Evolutionary conservation across 163 green algal genomes (phyloP).

Genomic region (Botryococcus braunii): DNA sequence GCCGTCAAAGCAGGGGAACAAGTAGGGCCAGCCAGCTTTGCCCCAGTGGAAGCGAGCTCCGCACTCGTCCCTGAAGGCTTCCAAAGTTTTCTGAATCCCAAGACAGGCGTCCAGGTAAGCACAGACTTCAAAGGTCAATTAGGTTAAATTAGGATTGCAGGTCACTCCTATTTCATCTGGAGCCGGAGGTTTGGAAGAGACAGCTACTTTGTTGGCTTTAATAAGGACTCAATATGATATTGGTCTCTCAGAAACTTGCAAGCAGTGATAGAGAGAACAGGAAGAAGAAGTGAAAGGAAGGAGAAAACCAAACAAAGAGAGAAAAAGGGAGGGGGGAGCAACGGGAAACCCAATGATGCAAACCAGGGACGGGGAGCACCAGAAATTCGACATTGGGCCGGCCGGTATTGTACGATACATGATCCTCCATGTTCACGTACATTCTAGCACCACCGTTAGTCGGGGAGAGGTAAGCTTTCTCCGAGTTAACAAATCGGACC

Average conservation of each 20-base stretch:
- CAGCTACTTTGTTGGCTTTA: no score
- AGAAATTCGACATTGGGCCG: constrained; percentile 55
- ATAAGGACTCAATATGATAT: no score
- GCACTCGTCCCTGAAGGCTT: constrained; percentile 37
- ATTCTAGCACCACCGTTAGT: constrained; percentile 48
- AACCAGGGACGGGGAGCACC: constrained; percentile 15
- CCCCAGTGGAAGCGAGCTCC: constrained; percentile 74
- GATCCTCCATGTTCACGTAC: constrained; percentile 84
- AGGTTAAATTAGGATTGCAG: no score
- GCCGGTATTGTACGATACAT: constrained; percentile 33
- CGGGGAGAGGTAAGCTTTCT: constrained; percentile 53
- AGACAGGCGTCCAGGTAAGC: neutral
- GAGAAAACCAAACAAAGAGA: no score
- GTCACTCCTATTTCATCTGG: no score
- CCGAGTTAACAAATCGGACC: constrained; percentile 56
- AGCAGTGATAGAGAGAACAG: no score
- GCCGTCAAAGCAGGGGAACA: constrained; percentile 65
- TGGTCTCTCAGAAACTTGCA: no score
- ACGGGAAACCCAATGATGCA: no score
- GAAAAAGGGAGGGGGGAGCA: neutral
- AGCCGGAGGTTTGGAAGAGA: no score
- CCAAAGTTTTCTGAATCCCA: constrained; percentile 6
- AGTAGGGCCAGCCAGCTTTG: constrained; percentile 66
- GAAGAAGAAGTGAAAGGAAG: no score
- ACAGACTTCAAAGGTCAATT: no score